Base-by-base conservation (phyloP, 176 grass and related monocot genomes). In the Oryza nivara region DNA sequence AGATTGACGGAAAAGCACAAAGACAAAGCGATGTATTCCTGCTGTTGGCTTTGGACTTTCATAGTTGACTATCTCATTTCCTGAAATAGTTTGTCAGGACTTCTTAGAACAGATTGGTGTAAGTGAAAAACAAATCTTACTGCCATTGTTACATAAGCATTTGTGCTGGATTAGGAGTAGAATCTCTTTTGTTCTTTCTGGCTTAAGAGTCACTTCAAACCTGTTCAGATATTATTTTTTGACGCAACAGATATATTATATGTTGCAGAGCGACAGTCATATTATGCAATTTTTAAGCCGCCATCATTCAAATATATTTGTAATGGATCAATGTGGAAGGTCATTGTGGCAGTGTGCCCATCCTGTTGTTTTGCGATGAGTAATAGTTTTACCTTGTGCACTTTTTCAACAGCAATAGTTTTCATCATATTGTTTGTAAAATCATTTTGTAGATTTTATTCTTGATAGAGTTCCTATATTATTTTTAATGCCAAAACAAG, bases 21-120 rank as follows among this genome's bases (percentile, higher is more conserved):
- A 96, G 52, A 88, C 91, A 64, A 96, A 92, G 2, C 96, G 91
- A 76, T 99, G 96, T 85, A 99, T 99, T 70, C 96, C 96, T 40
- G 93, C 96, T 43, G 86, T 91, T 79, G 96, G 96, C 45, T 83
- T 91, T 48, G 96, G 96, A 78, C 90, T 91, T 87, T 99, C 96
- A 15, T 99, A 99, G 72, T 77, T 68, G 41, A 99, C 88, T 67
- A 99, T 86, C 82, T 99, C 93, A 48, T 92, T 96, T 76, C 96
- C 96, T 99, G 90, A 86, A 91, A 87, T 72, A 44, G 54, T 76
- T 80, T 44, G 67, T 58, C 70, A 41, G 3, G 86, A 70, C 19
- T 48, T 74, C 52, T 74, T 19, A 86, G 83, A 88, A 47, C 20
- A 85, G 69, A 17, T 83, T 72, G 61, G 38, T 66, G 77, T 65